Base-by-base conservation (phyloP, 305 asterid genomes). In the Solanum aculeatissimum region DNA sequence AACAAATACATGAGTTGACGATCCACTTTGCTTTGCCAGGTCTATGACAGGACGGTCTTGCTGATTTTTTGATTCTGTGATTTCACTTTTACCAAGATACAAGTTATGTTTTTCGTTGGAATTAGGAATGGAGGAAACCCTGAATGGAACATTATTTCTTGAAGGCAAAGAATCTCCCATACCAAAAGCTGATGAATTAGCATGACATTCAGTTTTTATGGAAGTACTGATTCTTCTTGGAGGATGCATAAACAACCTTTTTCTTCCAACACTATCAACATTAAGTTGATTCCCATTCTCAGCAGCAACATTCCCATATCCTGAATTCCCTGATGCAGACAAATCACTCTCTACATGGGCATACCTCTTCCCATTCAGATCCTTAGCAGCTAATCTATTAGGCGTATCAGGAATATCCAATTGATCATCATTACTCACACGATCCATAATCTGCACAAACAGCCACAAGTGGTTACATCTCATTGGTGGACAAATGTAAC, bases 331-430 rank as follows among this genome's bases (percentile, higher is more conserved):
- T 58, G 75, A 83, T 53, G 51, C 9, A 14, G 89, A 49, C 55
- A 83, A 82, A 25, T 55, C 87, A 57, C 82, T 91, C 86, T 86
- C 91, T 83, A 63, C 84, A 19, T 19, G 78, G 14, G 54, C 78
- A 66, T 79, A 79, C 82, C 66, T 85, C 87, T 85, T 89, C 80
- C 75, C 88, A 71, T 84, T 83, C 70, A 66, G 63, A 72, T 68
- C 68, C 54, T 35, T 83, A 68, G 77, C 51, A 38, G 62, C 80
- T 68, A 72, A 51, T 88, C 95, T 90, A 84, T 91, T 94, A 1
- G 99, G 99, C 85, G 98, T 94, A 85, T 93, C 99, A 4, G 98
- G 98, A 88, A 94, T 92, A 84, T 90, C 98, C 60, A 85, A 35
- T 16, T 83, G 47, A 66, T 85, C 84, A 88, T 92, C 98, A 63